phyloP scores from a whole-genome alignment of 257 asterid species.

The Verbena officinalis region DNA sequence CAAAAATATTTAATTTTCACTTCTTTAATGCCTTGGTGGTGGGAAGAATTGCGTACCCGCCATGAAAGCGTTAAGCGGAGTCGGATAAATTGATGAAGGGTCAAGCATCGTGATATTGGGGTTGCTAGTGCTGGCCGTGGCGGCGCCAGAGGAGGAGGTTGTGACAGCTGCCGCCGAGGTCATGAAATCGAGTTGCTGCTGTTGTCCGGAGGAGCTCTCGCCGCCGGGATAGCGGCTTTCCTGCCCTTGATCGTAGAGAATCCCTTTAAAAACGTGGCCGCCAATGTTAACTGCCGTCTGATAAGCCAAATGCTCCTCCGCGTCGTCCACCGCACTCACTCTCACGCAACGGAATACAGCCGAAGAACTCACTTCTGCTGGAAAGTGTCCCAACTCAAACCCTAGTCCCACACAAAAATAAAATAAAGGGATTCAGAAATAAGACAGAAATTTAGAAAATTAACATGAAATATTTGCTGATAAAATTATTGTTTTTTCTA shows the following conservation, averaged over 20 bases:
- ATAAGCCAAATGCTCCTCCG: constrained; percentile 70
- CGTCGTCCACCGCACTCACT: constrained; percentile 65
- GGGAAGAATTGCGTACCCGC: constrained; percentile 59
- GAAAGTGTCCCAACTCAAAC: constrained; percentile 67
- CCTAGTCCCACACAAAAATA: constrained; percentile 40
- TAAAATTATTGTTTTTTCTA: no score
- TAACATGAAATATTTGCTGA: no score
- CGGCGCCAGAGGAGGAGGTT: constrained; percentile 11
- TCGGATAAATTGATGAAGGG: constrained; percentile 30
- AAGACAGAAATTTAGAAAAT: not conserved
- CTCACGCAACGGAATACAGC: constrained; percentile 76
- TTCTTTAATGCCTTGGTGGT: constrained; percentile 42
- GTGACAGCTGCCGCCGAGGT: constrained; percentile 26
- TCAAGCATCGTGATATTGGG: constrained; percentile 29
- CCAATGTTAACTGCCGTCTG: constrained; percentile 76
- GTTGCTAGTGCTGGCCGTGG: constrained; percentile 12
- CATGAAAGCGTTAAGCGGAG: constrained; percentile 47
- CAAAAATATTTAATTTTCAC: not conserved
- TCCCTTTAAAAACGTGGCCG: constrained; percentile 81
- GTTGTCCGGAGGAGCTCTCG: constrained; percentile 36
- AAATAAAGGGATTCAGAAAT: not conserved
- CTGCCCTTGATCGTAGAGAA: constrained; percentile 74
- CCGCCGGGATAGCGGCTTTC: constrained; percentile 41
- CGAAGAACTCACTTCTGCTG: constrained; percentile 62
- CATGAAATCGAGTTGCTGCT: constrained; percentile 46